Evolutionary conservation across 495 filamentous ascomycete genomes (phyloP), one percentile per base, ranked within the genome.

Genomic region (Thermothielavioides terrestris): DNA sequence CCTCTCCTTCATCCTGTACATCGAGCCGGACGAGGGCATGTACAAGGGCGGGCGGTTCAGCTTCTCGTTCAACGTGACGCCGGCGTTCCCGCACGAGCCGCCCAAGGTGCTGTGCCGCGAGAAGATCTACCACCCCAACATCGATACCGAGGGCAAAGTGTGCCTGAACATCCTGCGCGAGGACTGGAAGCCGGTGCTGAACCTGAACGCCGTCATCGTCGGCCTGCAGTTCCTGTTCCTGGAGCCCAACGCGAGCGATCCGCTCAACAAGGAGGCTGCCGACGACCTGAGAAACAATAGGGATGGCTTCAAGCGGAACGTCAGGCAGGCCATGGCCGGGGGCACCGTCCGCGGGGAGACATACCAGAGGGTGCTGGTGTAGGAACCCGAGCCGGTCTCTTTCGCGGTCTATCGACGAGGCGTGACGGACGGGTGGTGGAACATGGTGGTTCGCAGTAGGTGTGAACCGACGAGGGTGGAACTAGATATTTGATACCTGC

Each of bases 121-220:
- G 67, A 98, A 95, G 76, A 96, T 97, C 57, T 98, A 98, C 70
- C 92, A 98, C 61, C 92, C 92, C 10, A 98, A 98, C 67, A 97
- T 98, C 66, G 92, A 98, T 64, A 75, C 94, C 41, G 92, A 98
- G 60, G 92, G 92, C 32, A 98, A 98, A 62, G 89, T 98, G 12
- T 98, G 92, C 72, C 67, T 98, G 57, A 98, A 98, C 64, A 97
- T 98, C 51, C 68, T 98, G 60, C 74, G 92, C 48, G 92, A 97
- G 73, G 92, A 98, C 72, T 98, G 92, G 92, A 97, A 96, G 72
- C 92, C 92, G 0, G 92, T 97, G 18, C 72, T 98, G 63, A 97
- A 97, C 63, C 67, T 98, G 60, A 94, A 96, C 67, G 90, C 92
- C 11, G 89, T 96, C 23, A 91, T 98, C 59, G 89, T 98, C 18